Evolutionary conservation across 140 eudicot genomes (phyloP).

Genomic region (Anethum foeniculum): DNA sequence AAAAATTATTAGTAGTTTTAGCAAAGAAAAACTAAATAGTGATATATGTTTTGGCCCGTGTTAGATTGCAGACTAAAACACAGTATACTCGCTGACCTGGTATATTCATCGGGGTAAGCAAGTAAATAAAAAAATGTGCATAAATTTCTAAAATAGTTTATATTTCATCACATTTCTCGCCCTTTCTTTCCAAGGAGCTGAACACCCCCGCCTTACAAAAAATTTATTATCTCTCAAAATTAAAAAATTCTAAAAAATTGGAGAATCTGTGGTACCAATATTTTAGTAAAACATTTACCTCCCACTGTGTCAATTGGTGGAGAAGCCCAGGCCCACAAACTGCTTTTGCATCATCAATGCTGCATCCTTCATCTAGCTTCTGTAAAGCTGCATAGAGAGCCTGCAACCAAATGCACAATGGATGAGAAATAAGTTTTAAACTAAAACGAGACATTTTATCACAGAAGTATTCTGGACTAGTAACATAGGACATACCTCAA

Average conservation of each 20-base stretch:
- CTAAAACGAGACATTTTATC: neutral
- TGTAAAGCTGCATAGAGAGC: constrained; percentile 60
- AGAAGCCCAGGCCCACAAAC: constrained; percentile 65
- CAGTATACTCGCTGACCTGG: neutral
- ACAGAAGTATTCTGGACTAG: neutral
- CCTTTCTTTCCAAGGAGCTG: neutral
- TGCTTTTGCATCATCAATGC: constrained; percentile 65
- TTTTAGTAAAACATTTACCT: constrained; percentile 35
- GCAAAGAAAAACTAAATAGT: neutral
- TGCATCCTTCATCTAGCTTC: constrained; percentile 65
- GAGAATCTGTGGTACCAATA: neutral
- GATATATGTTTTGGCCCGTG: neutral
- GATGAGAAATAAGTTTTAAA: neutral
- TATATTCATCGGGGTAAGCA: no score
- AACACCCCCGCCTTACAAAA: neutral
- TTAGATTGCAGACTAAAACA: neutral
- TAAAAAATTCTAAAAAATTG: neutral
- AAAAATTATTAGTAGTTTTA: neutral
- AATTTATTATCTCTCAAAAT: no score
- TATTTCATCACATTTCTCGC: neutral
- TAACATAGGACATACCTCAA: constrained; percentile 42
- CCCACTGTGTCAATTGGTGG: constrained; percentile 53
- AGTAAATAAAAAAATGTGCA: neutral
- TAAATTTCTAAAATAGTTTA: neutral
- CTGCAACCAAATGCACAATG: constrained; percentile 29